phyloP scores from a whole-genome alignment of 1,139 yeast genomes.

The Yamadazyma triangularis region DNA sequence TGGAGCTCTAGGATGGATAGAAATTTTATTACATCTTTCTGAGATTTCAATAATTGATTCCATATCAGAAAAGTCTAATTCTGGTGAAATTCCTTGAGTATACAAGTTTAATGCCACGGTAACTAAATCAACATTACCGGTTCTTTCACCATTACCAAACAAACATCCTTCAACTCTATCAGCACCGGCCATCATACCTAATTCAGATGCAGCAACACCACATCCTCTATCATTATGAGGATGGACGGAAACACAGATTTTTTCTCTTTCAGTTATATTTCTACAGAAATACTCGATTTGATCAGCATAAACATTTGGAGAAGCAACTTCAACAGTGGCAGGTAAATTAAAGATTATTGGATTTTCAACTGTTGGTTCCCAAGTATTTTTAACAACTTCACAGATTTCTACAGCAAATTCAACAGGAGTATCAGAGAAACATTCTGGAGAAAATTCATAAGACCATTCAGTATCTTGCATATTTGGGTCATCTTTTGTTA shows the following conservation, averaged over 20 bases:
- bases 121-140: slow-evolving; percentile 95
- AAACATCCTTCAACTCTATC: slow-evolving; percentile 97
- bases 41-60: slow-evolving; percentile 77
- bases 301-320: slow-evolving; percentile 95
- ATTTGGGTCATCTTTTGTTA: slow-evolving; percentile 84
- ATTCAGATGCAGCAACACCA: slow-evolving; percentile 96
- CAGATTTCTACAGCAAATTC: slow-evolving; percentile 83
- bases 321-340: slow-evolving; percentile 95
- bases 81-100: slow-evolving; percentile 89
- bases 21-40: slow-evolving; percentile 93
- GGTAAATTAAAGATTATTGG: slow-evolving; percentile 96
- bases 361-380: slow-evolving; percentile 80
- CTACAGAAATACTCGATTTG: slow-evolving; percentile 88
- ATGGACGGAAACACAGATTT: slow-evolving; percentile 83
- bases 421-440: slow-evolving; percentile 84
- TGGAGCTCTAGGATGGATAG: slow-evolving; percentile 90
- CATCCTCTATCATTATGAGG: slow-evolving; percentile 98
- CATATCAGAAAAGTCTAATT: slow-evolving; percentile 82
- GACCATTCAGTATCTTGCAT: slow-evolving; percentile 77
- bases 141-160: slow-evolving; percentile 97
- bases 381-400: slow-evolving; percentile 91
- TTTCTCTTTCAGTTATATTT: slow-evolving; percentile 77
- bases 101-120: slow-evolving; percentile 89
- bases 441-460: slow-evolving; percentile 93
- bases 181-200: slow-evolving; percentile 93